A percentile compares a stretch with the other conserved stretches of the same genome.
Evolutionary conservation across 331 rosid species (phyloP).

Genomic region (Acacia pycnantha): DNA sequence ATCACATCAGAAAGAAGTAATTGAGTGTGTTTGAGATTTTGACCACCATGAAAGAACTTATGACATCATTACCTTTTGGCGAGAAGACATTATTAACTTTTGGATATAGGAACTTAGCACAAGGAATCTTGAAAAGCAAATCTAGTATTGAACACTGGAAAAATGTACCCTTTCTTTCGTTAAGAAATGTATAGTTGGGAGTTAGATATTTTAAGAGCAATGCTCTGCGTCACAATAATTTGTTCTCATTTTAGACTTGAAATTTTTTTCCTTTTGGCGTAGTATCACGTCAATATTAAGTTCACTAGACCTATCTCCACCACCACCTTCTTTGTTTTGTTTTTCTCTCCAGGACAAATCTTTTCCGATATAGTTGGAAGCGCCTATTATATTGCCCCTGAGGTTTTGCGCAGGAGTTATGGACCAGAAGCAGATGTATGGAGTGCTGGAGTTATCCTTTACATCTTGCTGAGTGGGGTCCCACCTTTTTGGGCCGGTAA

Average conservation of each 20-base stretch:
- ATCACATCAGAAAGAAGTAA: slow-evolving; percentile 4
- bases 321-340: slow-evolving; percentile 20
- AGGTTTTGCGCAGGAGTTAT: slow-evolving; percentile 70
- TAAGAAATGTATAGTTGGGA: neutral
- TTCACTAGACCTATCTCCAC: neutral
- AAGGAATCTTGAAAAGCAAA: slow-evolving; percentile 7
- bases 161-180: neutral
- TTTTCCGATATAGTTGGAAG: slow-evolving; percentile 83
- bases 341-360: slow-evolving; percentile 56
- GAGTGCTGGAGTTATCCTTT: slow-evolving; percentile 95
- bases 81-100: neutral
- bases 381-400: slow-evolving; percentile 91
- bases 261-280: neutral
- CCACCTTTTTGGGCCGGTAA: slow-evolving; percentile 98
- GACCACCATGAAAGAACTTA: neutral
- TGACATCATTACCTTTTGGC: neutral
- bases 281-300: neutral
- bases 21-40: neutral
- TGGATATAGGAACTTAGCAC: neutral
- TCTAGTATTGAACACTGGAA: neutral
- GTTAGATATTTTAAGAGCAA: neutral
- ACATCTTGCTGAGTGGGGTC: slow-evolving; percentile 84
- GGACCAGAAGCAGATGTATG: slow-evolving; percentile 91
- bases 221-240: slow-evolving; percentile 7
- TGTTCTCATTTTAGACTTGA: neutral